phyloP scores from a whole-genome alignment of 345 rosid species.

The Hibiscus trionum region DNA sequence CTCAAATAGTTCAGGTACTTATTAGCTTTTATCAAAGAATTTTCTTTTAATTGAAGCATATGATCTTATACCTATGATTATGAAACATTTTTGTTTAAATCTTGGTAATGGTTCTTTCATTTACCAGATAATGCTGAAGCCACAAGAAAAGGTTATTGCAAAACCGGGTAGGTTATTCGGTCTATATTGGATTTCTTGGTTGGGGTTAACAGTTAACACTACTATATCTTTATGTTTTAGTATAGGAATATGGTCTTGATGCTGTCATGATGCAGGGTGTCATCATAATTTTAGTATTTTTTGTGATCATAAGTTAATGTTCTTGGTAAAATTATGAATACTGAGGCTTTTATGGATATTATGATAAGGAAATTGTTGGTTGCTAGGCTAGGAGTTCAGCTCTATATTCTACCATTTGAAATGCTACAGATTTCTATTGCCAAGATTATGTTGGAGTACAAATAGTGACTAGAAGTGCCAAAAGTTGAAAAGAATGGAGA shows the following conservation, averaged over 20 bases:
- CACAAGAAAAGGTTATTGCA: conserved; percentile 77
- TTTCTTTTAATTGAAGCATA: neutral
- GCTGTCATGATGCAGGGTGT: neutral
- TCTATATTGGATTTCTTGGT: neutral
- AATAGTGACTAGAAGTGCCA: neutral
- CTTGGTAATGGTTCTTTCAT: conserved; percentile 12
- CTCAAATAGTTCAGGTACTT: conserved; percentile 89
- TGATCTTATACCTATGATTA: neutral
- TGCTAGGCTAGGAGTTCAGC: neutral
- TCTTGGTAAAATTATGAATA: neutral
- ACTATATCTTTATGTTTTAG: neutral
- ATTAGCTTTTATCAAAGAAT: neutral
- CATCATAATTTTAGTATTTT: neutral
- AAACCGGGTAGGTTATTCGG: conserved; percentile 58
- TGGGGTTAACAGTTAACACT: neutral
- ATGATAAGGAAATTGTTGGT: neutral
- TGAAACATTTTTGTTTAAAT: neutral
- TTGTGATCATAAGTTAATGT: neutral
- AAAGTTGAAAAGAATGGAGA: neutral
- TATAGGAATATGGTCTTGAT: neutral
- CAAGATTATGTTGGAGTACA: neutral
- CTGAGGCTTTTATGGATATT: neutral
- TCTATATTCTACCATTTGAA: neutral
- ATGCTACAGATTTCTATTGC: neutral
- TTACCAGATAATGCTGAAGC: conserved; percentile 83